Percentiles rank a stretch among this genome's conserved stretches.
These are phyloP conservation scores for Coemansia sp. DNA, from an alignment of 192 early-diverging fungal genomes.

Conservation along the genomic window DNA sequence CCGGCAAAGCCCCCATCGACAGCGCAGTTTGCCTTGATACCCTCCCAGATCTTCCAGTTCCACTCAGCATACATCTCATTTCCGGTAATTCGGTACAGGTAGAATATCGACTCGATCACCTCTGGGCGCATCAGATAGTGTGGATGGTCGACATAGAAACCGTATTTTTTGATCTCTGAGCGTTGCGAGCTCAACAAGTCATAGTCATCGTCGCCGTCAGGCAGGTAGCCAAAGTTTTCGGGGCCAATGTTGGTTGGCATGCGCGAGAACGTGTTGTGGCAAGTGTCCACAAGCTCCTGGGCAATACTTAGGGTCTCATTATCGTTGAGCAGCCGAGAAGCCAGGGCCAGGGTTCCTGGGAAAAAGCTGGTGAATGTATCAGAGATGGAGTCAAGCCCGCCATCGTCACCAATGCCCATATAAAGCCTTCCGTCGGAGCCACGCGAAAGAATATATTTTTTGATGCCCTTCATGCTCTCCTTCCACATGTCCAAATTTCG, in stretches of 20 bases:
- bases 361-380: conserved; percentile 54
- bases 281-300: conserved; percentile 35
- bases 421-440: conserved; percentile 52
- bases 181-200: conserved; percentile 33
- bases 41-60: conserved; percentile 85
- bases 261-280: conserved; percentile 46
- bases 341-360: conserved; percentile 52
- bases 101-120: conserved; percentile 86
- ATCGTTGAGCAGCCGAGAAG: conserved; percentile 42
- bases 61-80: conserved; percentile 76
- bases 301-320: conserved; percentile 33
- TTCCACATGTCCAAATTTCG: conserved; percentile 52
- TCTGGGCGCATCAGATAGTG: conserved; percentile 83
- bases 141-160: conserved; percentile 47
- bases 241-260: conserved; percentile 54
- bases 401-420: conserved; percentile 53
- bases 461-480: conserved; percentile 42
- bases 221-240: conserved; percentile 52
- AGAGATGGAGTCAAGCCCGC: conserved; percentile 49
- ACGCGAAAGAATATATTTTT: conserved; percentile 41
- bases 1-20: conserved; percentile 70
- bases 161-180: conserved; percentile 45
- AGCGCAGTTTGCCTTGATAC: conserved; percentile 75
- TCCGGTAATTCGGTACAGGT: conserved; percentile 85
- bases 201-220: conserved; percentile 40